Conservation (phyloP, 495 filamentous ascomycete species). For the Clohesyomyces aquaticus region DNA sequence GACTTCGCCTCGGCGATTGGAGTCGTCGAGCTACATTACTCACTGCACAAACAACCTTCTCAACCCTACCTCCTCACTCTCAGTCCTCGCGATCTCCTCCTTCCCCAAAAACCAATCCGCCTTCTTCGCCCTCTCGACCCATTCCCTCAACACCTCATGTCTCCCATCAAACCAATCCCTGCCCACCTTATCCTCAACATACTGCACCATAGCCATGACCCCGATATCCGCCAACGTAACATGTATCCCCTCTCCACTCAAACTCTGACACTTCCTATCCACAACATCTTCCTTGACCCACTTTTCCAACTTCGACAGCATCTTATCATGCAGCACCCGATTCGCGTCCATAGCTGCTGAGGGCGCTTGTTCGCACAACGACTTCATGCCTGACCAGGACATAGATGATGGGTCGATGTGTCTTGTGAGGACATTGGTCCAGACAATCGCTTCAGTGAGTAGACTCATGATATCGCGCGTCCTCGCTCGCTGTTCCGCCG, state of each 20-base stretch:
- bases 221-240: constrained; percentile 20
- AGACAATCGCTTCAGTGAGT: constrained; percentile 2
- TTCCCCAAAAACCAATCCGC: constrained; percentile 17
- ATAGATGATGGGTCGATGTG: not conserved
- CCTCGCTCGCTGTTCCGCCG: constrained; percentile 13
- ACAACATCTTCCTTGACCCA: constrained; percentile 7
- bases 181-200: constrained; percentile 4
- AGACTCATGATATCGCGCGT: constrained; percentile 17
- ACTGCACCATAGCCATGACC: constrained; percentile 4
- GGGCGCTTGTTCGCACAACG: not conserved
- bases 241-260: constrained; percentile 17
- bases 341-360: constrained; percentile 1
- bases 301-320: constrained; percentile 12
- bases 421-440: not conserved
- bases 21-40: not conserved
- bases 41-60: not conserved
- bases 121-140: constrained; percentile 24
- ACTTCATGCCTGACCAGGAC: constrained; percentile 8
- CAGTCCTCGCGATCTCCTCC: constrained; percentile 13
- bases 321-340: not conserved
- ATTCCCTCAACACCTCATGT: constrained; percentile 16
- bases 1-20: too few relatives aligned
- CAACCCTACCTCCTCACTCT: constrained; percentile 22
- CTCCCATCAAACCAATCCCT: constrained; percentile 15
- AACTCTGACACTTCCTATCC: constrained; percentile 8